A percentile compares a stretch with the other conserved stretches of the same genome.
Evolutionary conservation across 2,329 filamentous ascomycete genomes (phyloP).

Genomic region (Fusarium musae): DNA sequence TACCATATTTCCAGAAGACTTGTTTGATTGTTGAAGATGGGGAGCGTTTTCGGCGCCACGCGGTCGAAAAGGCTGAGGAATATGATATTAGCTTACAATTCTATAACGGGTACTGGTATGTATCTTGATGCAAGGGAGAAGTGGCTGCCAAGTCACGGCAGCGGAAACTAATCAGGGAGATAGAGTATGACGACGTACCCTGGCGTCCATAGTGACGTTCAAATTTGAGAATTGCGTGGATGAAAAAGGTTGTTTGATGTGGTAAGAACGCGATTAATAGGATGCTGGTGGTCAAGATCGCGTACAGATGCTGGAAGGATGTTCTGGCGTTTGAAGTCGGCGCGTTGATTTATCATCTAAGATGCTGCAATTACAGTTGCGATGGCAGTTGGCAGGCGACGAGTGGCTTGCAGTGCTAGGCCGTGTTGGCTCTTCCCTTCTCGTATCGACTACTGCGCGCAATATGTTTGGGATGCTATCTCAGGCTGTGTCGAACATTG

Average conservation of each 20-base stretch:
- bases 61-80: constrained; percentile 53
- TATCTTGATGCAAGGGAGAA: constrained; percentile 33
- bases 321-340: constrained; percentile 15
- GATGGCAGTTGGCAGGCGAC: constrained; percentile 6
- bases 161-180: constrained; percentile 13
- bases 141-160: constrained; percentile 2
- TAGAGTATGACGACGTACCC: constrained; percentile 44
- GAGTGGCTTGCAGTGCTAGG: constrained; percentile 10
- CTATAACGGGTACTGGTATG: constrained; percentile 5
- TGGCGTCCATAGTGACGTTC: constrained; percentile 49
- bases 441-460: constrained; percentile 17
- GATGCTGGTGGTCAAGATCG: constrained; percentile 16
- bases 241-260: constrained; percentile 26
- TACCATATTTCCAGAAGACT: constrained; percentile 74
- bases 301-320: constrained; percentile 25
- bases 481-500: neutral
- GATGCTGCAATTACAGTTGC: constrained; percentile 25
- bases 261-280: constrained; percentile 38
- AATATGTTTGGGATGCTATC: constrained; percentile 8
- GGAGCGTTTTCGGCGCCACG: constrained; percentile 62
- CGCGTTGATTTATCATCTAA: constrained; percentile 38
- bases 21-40: constrained; percentile 80
- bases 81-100: constrained; percentile 28
- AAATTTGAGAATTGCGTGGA: constrained; percentile 24
- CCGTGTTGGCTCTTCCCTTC: neutral